phyloP scores from a whole-genome alignment of 106 monocot genomes.

The Dendrobium chrysotoxum region DNA sequence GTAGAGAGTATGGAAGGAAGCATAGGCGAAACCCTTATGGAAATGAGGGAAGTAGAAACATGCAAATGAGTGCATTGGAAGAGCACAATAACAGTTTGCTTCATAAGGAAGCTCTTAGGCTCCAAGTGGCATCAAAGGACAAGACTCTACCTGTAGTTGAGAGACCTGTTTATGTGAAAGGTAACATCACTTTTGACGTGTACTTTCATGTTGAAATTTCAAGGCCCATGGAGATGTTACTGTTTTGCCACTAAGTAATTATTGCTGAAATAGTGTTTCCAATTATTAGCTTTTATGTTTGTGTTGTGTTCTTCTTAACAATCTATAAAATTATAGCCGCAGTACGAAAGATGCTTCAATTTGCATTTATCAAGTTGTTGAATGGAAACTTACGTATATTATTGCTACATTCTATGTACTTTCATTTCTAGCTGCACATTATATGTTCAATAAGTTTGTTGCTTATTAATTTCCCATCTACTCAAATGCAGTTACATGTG shows the following conservation, averaged over 20 bases:
- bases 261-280: not conserved
- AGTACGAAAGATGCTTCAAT: not conserved
- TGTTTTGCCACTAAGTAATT: not conserved
- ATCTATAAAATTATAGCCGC: not conserved
- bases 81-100: slow-evolving; percentile 98
- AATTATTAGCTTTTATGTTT: not conserved
- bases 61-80: slow-evolving; percentile 99
- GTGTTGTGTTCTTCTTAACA: not conserved
- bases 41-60: slow-evolving; percentile 99
- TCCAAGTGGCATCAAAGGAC: slow-evolving; percentile 90
- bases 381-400: not conserved
- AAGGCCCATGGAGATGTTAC: not conserved
- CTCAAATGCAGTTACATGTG: not conserved
- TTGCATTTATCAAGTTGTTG: not conserved
- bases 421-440: not conserved
- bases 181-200: slow-evolving; percentile 16
- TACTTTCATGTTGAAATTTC: not conserved
- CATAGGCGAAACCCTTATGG: slow-evolving; percentile 97
- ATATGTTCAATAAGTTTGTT: not conserved
- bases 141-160: slow-evolving; percentile 44
- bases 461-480: not conserved
- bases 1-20: slow-evolving; percentile 94
- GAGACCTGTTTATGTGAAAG: slow-evolving; percentile 80
- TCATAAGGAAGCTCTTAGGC: slow-evolving; percentile 93
- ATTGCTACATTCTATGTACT: not conserved